Evolutionary conservation across 352 stramenopile species (phyloP).

Genomic region (Pythium phragmiticola): DNA sequence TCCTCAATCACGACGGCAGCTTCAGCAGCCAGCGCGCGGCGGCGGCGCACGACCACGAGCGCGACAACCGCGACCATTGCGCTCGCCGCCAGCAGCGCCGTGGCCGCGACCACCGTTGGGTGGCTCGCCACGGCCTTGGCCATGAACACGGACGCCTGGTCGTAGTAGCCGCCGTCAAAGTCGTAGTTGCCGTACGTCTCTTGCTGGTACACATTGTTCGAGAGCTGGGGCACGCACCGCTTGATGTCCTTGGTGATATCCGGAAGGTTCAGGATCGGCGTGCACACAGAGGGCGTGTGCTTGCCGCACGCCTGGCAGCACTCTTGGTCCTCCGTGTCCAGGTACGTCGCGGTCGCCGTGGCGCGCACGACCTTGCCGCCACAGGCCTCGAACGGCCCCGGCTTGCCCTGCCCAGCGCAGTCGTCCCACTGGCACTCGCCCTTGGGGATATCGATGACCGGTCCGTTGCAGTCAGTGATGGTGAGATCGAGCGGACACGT

Average conservation of each 20-base stretch:
- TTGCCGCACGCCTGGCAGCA: slow-evolving; percentile 50
- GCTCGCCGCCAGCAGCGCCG: slow-evolving; percentile 35
- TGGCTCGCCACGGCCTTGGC: slow-evolving; percentile 23
- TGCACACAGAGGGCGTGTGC: slow-evolving; percentile 32
- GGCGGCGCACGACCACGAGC: slow-evolving; percentile 50
- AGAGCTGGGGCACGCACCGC: slow-evolving; percentile 41
- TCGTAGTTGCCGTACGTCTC: slow-evolving; percentile 23
- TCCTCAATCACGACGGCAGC: slow-evolving; percentile 35
- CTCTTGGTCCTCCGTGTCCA: slow-evolving; percentile 29
- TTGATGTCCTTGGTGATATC: slow-evolving; percentile 44
- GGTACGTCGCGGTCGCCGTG: slow-evolving; percentile 24
- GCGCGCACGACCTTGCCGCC: slow-evolving; percentile 39
- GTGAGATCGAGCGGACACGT: slow-evolving; percentile 44
- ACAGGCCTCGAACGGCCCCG: slow-evolving; percentile 52
- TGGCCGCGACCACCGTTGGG: slow-evolving; percentile 32
- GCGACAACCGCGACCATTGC: slow-evolving; percentile 49
- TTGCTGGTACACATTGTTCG: slow-evolving; percentile 18
- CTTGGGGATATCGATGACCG: slow-evolving; percentile 43
- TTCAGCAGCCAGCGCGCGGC: slow-evolving; percentile 20
- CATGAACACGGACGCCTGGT: slow-evolving; percentile 24
- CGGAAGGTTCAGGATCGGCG: slow-evolving; percentile 43
- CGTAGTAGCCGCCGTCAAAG: slow-evolving; percentile 19
- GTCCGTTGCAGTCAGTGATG: slow-evolving; percentile 58
- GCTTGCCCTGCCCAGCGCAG: slow-evolving; percentile 27
- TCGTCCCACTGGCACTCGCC: slow-evolving; percentile 43